Conservation (phyloP, 148 eudicot species). For the Chenopodium quinoa region DNA sequence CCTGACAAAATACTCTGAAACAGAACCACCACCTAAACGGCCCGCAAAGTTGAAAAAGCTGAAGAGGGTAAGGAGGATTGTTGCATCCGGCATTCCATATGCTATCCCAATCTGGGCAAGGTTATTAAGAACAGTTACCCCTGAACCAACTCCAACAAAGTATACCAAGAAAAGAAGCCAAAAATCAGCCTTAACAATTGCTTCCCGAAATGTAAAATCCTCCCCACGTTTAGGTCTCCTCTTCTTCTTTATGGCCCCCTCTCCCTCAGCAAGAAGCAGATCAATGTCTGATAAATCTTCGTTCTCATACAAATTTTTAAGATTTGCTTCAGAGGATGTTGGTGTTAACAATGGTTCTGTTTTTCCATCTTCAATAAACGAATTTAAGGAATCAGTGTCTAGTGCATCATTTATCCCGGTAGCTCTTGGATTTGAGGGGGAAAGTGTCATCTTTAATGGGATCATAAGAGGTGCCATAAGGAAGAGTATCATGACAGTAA, state of each 20-base stretch:
- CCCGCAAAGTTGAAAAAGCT: constrained; percentile 83
- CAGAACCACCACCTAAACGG: constrained; percentile 76
- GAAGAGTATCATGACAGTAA: constrained; percentile 61
- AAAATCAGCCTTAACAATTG: constrained; percentile 84
- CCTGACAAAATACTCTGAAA: constrained; percentile 88
- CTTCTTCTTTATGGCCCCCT: constrained; percentile 85
- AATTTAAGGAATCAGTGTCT: constrained; percentile 30
- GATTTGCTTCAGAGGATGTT: constrained; percentile 41
- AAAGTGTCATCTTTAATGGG: constrained; percentile 82
- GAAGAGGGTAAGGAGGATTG: constrained; percentile 61
- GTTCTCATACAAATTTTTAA: constrained; percentile 40
- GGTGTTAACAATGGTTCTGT: constrained; percentile 51
- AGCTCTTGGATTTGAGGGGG: constrained; percentile 34
- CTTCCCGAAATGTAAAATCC: constrained; percentile 73
- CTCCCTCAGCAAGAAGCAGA: constrained; percentile 75
- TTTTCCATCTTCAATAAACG: constrained; percentile 31
- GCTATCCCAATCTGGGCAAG: constrained; percentile 91
- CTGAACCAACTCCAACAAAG: constrained; percentile 91
- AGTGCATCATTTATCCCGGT: constrained; percentile 16
- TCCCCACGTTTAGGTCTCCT: constrained; percentile 83
- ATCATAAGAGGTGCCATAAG: constrained; percentile 80
- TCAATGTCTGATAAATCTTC: constrained; percentile 58
- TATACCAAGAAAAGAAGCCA: constrained; percentile 87
- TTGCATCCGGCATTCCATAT: constrained; percentile 61
- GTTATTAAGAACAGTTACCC: constrained; percentile 88